Conservation (phyloP, 2,329 filamentous ascomycete species). For the Sclerotinia glacialis region DNA sequence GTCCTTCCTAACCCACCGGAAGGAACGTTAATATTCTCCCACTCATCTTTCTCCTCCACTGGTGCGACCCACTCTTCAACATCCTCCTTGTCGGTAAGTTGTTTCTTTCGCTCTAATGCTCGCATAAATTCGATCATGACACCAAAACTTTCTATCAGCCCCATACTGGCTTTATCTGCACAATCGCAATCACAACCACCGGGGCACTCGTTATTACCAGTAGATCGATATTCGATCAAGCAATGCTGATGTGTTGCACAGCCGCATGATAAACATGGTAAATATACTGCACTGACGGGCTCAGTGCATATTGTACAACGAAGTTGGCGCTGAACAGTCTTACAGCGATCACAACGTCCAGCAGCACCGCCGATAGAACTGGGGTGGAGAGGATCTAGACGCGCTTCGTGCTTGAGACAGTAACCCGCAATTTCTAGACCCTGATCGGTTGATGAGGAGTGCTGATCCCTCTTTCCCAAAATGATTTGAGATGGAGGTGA, state of each 20-base stretch:
- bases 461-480: slow-evolving; percentile 55
- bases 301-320: slow-evolving; percentile 62
- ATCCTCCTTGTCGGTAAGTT: slow-evolving; percentile 25
- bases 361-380: slow-evolving; percentile 45
- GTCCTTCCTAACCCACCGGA: slow-evolving; percentile 30
- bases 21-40: slow-evolving; percentile 31
- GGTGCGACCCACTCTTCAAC: slow-evolving; percentile 30
- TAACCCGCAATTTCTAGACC: slow-evolving; percentile 63
- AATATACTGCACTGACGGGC: slow-evolving; percentile 57
- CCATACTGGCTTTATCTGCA: slow-evolving; percentile 53
- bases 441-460: slow-evolving; percentile 47
- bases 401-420: slow-evolving; percentile 60
- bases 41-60: slow-evolving; percentile 32
- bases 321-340: slow-evolving; percentile 54
- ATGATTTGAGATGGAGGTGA: slow-evolving; percentile 49
- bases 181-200: slow-evolving; percentile 65
- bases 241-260: slow-evolving; percentile 61
- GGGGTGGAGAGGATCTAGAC: slow-evolving; percentile 55
- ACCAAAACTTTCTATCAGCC: slow-evolving; percentile 60
- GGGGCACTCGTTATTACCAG: slow-evolving; percentile 53
- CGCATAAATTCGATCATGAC: slow-evolving; percentile 40
- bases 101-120: slow-evolving; percentile 23
- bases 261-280: slow-evolving; percentile 61
- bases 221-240: slow-evolving; percentile 34
- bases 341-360: slow-evolving; percentile 51